A percentile compares a stretch with the other conserved stretches of the same genome.
Conservation (phyloP, 805 yeast genomes). For the Starmerella vaccinii region DNA sequence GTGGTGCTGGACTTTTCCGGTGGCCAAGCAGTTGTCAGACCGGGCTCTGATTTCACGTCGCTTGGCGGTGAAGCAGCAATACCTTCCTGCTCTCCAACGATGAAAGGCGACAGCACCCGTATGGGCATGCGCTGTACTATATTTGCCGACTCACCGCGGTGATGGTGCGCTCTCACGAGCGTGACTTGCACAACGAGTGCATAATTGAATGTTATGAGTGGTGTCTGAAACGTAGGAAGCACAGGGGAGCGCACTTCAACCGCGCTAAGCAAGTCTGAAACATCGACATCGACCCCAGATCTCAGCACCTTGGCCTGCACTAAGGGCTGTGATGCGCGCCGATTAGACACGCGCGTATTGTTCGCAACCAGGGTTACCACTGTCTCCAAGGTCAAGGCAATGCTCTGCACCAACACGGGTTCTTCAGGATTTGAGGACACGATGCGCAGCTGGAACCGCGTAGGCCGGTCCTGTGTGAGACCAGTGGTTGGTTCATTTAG, state of each 20-base stretch:
- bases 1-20: neutral
- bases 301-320: slow-evolving; percentile 5
- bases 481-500: slow-evolving; percentile 7
- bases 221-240: slow-evolving; percentile 10
- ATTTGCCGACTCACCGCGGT: slow-evolving; percentile 1
- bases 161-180: neutral
- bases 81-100: neutral
- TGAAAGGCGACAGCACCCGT: slow-evolving; percentile 3
- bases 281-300: slow-evolving; percentile 8
- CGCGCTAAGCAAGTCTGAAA: neutral
- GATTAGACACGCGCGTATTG: neutral
- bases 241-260: neutral
- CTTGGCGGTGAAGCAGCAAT: neutral
- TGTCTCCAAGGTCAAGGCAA: slow-evolving; percentile 5
- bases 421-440: slow-evolving; percentile 4
- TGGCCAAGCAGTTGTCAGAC: neutral
- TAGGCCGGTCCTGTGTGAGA: slow-evolving; percentile 6
- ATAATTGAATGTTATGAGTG: slow-evolving; percentile 5
- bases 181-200: slow-evolving; percentile 1
- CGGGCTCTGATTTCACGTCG: neutral
- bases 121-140: slow-evolving; percentile 6
- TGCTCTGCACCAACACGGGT: slow-evolving; percentile 4
- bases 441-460: slow-evolving; percentile 1
- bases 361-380: slow-evolving; percentile 3
- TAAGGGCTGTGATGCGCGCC: slow-evolving; percentile 6